A percentile compares a stretch with the other conserved stretches of the same genome.
Conservation (phyloP, 306 rosid genomes). For the Quercus cerris region DNA sequence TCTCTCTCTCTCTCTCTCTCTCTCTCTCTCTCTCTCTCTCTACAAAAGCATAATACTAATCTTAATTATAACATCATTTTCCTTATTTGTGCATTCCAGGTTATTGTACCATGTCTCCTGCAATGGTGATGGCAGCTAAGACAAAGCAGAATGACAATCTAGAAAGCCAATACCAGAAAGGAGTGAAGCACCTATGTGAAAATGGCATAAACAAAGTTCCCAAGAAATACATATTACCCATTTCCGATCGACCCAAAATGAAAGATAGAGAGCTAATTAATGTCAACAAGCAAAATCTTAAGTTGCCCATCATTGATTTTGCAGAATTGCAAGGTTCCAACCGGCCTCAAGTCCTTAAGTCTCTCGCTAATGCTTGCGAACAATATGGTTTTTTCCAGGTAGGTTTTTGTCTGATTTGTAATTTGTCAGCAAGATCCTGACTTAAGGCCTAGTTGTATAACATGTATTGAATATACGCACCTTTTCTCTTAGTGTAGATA, state of each 20-base stretch:
- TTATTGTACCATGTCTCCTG: slow-evolving; percentile 42
- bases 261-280: slow-evolving; percentile 1
- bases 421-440: not conserved
- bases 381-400: slow-evolving; percentile 84
- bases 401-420: not conserved
- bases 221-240: slow-evolving; percentile 56
- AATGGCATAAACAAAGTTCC: slow-evolving; percentile 59
- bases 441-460: not conserved
- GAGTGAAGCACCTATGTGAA: slow-evolving; percentile 67
- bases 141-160: not conserved
- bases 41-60: not conserved
- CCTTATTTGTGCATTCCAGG: not conserved
- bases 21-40: not conserved
- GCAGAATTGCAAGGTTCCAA: slow-evolving; percentile 55
- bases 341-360: slow-evolving; percentile 45
- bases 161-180: slow-evolving; percentile 46
- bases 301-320: slow-evolving; percentile 71
- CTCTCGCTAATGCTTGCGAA: slow-evolving; percentile 63
- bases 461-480: too few species aligned
- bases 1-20: not conserved
- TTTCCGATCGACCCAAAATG: slow-evolving; percentile 46
- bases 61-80: not conserved
- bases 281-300: slow-evolving; percentile 25
- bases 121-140: slow-evolving; percentile 30
- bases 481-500: too few species aligned